Evolutionary conservation across 2,329 filamentous ascomycete species (phyloP).

Genomic region (Fusarium sulawesiense): DNA sequence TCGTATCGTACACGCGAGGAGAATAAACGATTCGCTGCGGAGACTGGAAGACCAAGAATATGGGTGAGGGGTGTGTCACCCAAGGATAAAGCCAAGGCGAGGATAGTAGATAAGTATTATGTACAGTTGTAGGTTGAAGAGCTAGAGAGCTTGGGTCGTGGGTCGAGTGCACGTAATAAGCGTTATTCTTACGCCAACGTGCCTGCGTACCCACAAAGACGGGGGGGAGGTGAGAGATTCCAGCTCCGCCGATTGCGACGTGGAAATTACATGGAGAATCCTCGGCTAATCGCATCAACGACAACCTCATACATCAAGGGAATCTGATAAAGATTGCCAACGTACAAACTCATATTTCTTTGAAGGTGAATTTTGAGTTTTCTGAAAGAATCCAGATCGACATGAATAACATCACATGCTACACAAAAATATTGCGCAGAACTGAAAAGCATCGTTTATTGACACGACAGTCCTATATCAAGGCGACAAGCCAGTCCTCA

Average conservation of each 20-base stretch:
- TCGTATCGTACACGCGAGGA: slow-evolving; percentile 5
- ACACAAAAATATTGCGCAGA: slow-evolving; percentile 16
- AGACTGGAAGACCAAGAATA: neutral
- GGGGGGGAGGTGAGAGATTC: slow-evolving; percentile 2
- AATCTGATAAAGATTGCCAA: neutral
- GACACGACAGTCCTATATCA: slow-evolving; percentile 41
- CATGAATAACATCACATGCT: neutral
- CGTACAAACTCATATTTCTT: neutral
- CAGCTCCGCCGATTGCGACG: slow-evolving; percentile 12
- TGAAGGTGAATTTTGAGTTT: neutral
- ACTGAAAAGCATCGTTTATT: slow-evolving; percentile 47
- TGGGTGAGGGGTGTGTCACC: neutral
- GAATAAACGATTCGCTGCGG: neutral
- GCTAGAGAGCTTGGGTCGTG: slow-evolving; percentile 30
- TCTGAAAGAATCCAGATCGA: neutral
- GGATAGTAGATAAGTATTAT: slow-evolving; percentile 9
- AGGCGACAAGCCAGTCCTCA: slow-evolving; percentile 44
- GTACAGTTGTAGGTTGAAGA: slow-evolving; percentile 24
- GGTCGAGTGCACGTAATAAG: slow-evolving; percentile 33
- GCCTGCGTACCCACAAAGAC: slow-evolving; percentile 19
- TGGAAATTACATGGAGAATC: slow-evolving; percentile 44
- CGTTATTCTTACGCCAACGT: slow-evolving; percentile 21
- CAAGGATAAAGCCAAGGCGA: slow-evolving; percentile 11
- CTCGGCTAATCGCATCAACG: slow-evolving; percentile 48
- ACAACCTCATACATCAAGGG: neutral